These are phyloP conservation scores for Trametes versicolor DNA, from an alignment of 1,284 basidiomycete genomes.

Conservation along the genomic window DNA sequence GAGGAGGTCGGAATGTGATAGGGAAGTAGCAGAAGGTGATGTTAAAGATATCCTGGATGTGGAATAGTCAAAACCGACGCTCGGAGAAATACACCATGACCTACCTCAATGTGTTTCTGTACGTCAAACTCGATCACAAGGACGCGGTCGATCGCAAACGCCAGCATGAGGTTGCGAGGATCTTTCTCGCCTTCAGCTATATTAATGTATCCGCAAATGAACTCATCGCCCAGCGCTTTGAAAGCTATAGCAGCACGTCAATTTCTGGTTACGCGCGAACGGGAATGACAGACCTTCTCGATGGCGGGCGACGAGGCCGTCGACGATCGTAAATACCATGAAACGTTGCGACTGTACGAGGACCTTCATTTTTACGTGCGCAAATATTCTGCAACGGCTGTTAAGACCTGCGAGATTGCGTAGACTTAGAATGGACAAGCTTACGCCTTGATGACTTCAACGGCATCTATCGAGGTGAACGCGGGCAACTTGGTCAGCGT, in stretches of 20 bases:
- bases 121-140: slow-evolving; percentile 92
- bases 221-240: slow-evolving; percentile 75
- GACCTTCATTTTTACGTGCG: slow-evolving; percentile 82
- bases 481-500: slow-evolving; percentile 72
- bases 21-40: slow-evolving; percentile 99
- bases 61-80: background rate
- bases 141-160: slow-evolving; percentile 89
- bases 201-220: slow-evolving; percentile 81
- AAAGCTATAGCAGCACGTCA: slow-evolving; percentile 56
- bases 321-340: slow-evolving; percentile 85
- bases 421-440: slow-evolving; percentile 38
- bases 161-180: slow-evolving; percentile 91
- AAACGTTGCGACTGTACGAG: slow-evolving; percentile 88
- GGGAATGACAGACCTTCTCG: slow-evolving; percentile 62
- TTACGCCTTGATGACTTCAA: slow-evolving; percentile 76
- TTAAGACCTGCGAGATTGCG: background rate
- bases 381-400: slow-evolving; percentile 67
- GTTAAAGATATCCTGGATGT: slow-evolving; percentile 86
- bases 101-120: slow-evolving; percentile 77
- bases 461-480: slow-evolving; percentile 79
- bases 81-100: slow-evolving; percentile 34
- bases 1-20: slow-evolving; percentile 95
- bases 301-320: slow-evolving; percentile 81
- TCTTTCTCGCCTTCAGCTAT: slow-evolving; percentile 97
- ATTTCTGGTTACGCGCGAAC: no score